Base-by-base conservation (phyloP, 306 rosid genomes). In the Ormosia semicastrata region DNA sequence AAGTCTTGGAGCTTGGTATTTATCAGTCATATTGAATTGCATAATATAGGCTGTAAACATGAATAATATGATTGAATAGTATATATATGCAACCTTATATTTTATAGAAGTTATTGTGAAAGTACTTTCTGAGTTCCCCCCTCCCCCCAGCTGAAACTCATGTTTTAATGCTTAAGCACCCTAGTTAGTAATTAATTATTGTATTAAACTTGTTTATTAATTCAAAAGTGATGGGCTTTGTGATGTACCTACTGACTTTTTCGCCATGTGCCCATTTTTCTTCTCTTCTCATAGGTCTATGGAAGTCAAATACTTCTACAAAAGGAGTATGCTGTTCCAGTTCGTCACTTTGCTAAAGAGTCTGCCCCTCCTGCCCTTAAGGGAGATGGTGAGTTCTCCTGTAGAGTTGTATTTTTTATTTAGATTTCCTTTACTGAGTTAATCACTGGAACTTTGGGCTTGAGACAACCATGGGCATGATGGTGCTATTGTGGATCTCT, bases 321-420 rank as follows among this genome's bases (percentile, higher is more conserved):
- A 36, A 94, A 82, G 84, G 94, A 89, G 74, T 71, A 80, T 87
- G 88, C 88, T 43, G 66, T 92, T 88, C 94, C 91, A 4, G 92
- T 89, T 62, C 98, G 99, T 66, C 81, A 71, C 88, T 95, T 86
- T 75, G 97, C 98, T 58, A 84, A 93, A 81, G 94, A 79, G 83
- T 83, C 99, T 52, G 79, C 73, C 49, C 94, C 88, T 63, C 88
- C 92, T 24, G 66, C 87, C 33, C 91, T 95, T 3, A 91, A 93
- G 92, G 99, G 99, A 84, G 99, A 93, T 76, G 82, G 99, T 95
- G 85, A 89, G 97, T 80, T 54, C 46, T 53, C 52, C 47, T 14
- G 4, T 76, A n/a, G n/a, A 60, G 52, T 47, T 81, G 56, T 81
- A n/a, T 83, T 44, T 2, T 75, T 8, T 37, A 15, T 54, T 72